A percentile compares a stretch with the other conserved stretches of the same genome.
Evolutionary conservation across 768 basidiomycete species (phyloP).

Genomic region (Dioszegia aurantiaca): DNA sequence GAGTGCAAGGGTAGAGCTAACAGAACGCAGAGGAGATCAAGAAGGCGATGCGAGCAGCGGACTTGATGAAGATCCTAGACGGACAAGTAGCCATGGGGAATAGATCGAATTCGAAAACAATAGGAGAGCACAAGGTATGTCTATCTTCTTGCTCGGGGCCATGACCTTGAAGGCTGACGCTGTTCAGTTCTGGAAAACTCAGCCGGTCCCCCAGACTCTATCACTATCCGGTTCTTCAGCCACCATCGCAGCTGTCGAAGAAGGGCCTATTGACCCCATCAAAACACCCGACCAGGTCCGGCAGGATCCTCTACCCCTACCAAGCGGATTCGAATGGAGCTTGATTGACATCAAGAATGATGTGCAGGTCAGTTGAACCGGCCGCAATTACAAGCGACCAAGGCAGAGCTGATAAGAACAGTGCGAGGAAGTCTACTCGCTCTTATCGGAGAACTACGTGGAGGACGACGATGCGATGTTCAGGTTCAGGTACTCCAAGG

Average conservation of each 20-base stretch:
- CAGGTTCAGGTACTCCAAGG: conserved; percentile 90
- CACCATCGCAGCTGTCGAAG: conserved; percentile 60
- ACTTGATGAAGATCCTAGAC: conserved; percentile 78
- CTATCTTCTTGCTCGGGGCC: not conserved
- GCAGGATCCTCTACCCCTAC: conserved; percentile 81
- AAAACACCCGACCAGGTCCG: conserved; percentile 73
- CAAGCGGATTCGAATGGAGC: conserved; percentile 90
- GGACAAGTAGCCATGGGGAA: conserved; percentile 76
- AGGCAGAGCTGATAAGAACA: conserved; percentile 45
- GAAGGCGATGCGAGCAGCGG: conserved; percentile 69
- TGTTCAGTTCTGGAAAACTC: conserved; percentile 85
- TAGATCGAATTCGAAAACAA: conserved; percentile 66
- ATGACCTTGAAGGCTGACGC: conserved; percentile 9
- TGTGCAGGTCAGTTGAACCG: conserved; percentile 60
- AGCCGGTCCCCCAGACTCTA: conserved; percentile 91
- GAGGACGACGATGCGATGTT: conserved; percentile 96
- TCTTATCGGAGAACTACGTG: conserved; percentile 89
- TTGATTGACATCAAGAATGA: conserved; percentile 73
- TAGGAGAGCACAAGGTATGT: conserved; percentile 82
- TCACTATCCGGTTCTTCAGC: conserved; percentile 17
- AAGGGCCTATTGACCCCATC: conserved; percentile 85
- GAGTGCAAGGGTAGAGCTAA: not conserved
- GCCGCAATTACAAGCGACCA: not conserved
- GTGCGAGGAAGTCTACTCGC: conserved; percentile 86
- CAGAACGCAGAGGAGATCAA: conserved; percentile 60